A percentile compares a stretch with the other conserved stretches of the same genome.
These are phyloP conservation scores for Xylaria nigripes DNA, from an alignment of 495 filamentous ascomycete species.

Conservation along the genomic window DNA sequence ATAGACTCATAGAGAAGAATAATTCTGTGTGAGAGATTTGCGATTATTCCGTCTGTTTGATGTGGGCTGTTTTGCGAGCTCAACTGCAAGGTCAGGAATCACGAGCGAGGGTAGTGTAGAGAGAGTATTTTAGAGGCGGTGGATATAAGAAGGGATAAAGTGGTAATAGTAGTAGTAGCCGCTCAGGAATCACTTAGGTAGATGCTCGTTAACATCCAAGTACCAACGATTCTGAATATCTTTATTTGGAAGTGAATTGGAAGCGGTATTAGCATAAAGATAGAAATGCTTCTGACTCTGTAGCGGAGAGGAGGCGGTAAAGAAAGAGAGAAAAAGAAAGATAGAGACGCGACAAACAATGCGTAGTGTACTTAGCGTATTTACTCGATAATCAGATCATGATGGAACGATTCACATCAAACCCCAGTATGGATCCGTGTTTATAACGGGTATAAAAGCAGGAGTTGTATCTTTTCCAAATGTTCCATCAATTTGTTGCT, in stretches of 20 bases:
- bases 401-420: conserved; percentile 17
- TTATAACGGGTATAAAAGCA: too few relatives aligned
- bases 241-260: neutral
- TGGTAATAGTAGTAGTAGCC: neutral
- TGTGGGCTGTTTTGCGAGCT: neutral
- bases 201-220: neutral
- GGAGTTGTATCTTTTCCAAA: too few relatives aligned
- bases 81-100: neutral
- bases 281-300: neutral
- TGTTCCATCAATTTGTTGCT: too few relatives aligned
- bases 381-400: conserved; percentile 7
- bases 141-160: neutral
- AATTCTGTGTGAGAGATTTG: neutral
- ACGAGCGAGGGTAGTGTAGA: too few relatives aligned
- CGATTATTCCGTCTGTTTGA: neutral
- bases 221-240: neutral
- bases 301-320: conserved; percentile 2
- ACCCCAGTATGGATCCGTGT: too few relatives aligned
- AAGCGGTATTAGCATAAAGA: neutral
- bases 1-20: conserved; percentile 21
- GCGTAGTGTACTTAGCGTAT: neutral
- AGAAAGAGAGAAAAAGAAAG: neutral
- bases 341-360: neutral
- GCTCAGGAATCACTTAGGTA: neutral
- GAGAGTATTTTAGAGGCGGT: too few relatives aligned